These are phyloP conservation scores for Ramalina intermedia DNA, from an alignment of 495 filamentous ascomycete species.

Conservation along the genomic window DNA sequence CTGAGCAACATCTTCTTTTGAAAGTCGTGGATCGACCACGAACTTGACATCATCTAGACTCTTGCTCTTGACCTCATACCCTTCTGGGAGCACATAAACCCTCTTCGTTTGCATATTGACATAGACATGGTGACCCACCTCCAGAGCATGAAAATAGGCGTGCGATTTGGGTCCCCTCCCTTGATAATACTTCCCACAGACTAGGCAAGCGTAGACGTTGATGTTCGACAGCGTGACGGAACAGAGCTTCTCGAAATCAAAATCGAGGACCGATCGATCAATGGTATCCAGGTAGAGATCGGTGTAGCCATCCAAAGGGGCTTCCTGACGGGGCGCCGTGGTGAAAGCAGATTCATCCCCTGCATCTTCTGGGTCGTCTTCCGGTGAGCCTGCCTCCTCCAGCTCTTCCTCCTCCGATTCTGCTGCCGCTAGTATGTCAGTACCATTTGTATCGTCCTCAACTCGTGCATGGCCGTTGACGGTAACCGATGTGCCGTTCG, in stretches of 20 bases:
- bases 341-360: slow-evolving; percentile 27
- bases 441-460: slow-evolving; percentile 24
- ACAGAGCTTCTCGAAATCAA: slow-evolving; percentile 97
- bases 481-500: slow-evolving; percentile 20
- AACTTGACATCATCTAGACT: slow-evolving; percentile 98
- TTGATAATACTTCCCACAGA: slow-evolving; percentile 96
- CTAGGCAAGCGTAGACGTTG: slow-evolving; percentile 95
- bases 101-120: slow-evolving; percentile 94
- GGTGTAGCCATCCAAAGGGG: slow-evolving; percentile 75
- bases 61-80: slow-evolving; percentile 92
- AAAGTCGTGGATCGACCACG: slow-evolving; percentile 83
- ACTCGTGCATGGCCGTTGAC: slow-evolving; percentile 20
- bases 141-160: slow-evolving; percentile 95
- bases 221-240: slow-evolving; percentile 92
- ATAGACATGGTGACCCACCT: slow-evolving; percentile 89
- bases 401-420: slow-evolving; percentile 27
- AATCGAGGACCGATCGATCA: slow-evolving; percentile 73
- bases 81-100: slow-evolving; percentile 91
- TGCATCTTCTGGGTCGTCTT: slow-evolving; percentile 12
- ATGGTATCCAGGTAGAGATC: slow-evolving; percentile 98
- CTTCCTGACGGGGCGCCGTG: slow-evolving; percentile 46
- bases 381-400: slow-evolving; percentile 22
- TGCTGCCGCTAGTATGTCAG: slow-evolving; percentile 24
- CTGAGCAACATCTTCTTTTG: slow-evolving; percentile 59
- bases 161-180: slow-evolving; percentile 86